Base-by-base conservation (phyloP, 2,329 filamentous ascomycete genomes). In the Apiospora rasikravindrae region DNA sequence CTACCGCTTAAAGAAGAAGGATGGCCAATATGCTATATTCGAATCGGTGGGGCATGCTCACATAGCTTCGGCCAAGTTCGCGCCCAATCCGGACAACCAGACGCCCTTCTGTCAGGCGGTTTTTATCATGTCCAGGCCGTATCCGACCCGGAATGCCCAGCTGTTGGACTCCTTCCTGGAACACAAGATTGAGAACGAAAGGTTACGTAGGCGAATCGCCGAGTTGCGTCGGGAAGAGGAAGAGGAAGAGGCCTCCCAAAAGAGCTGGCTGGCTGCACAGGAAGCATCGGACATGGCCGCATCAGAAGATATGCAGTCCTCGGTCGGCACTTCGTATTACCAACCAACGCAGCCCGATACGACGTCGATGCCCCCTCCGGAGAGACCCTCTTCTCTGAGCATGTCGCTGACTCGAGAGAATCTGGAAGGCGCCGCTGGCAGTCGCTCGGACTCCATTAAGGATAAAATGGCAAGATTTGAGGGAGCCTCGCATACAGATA, bases 111-210 rank as follows among this genome's bases (percentile, higher is more conserved):
- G 95, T 81, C 91, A 94, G 77, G 95, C 95, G 49, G 94, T 98
- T 77, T 98, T 98, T 81, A 93, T 98, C 86, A 96, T 97, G 91
- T 91, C 94, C 11, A 89, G 95, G 26, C 94, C 94, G 1, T 98
- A 98, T 81, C 95, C 94, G 6, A 97, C 93, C 42, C 95, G 93
- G 83, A 97, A 96, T 79, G 92, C 94, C 0, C 90, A 89, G 4
- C 87, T 98, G 14, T 87, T 98, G 26, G 95, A 98, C 83, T 97
- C 95, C 0, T 98, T 98, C 78, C 86, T 98, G 40, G 96, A 98
- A 81, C 95, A 98, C 84, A 98, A 98, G 83, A 96, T 98, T 71
- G 96, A 98, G 81, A 98, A 98, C 78, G 95, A 98, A 84, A 90
- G 95, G 5, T 83, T 98, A 68, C 91, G 90, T 78, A 93, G 94